Base-by-base conservation (phyloP, 805 yeast genomes). In the Metschnikowia peoriensis region DNA sequence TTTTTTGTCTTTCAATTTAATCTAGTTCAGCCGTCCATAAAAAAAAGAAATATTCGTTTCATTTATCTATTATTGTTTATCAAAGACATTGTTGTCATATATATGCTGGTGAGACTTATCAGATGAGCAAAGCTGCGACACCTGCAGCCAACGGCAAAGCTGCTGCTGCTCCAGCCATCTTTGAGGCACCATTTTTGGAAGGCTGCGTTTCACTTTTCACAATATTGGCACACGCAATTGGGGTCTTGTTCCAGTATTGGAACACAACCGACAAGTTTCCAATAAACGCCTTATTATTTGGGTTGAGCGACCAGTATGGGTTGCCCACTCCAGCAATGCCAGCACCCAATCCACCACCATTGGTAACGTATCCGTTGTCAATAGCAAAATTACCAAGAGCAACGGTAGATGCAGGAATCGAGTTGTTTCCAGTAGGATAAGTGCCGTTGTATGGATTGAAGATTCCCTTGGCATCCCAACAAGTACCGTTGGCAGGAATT, bases 391-490 rank as follows among this genome's bases (percentile, higher is more conserved):
- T 32, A 32, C 35, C 35, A 32, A 32, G 35, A 32, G 35, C 35
- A 6, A 32, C 35, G 6, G 10, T 76, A 12, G 35, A 32, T 10
- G 63, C 84, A 78, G 66, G 89, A 85, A 38, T 64, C 71, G 15
- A 63, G 63, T 9, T 83, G 66, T 66, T 85, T 85, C 57, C 77
- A 72, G n/a, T 70, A 70, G 72, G 74, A 15, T 75, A 66, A 7
- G 78, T 68, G 6, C 88, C 85, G 11, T 41, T 63, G 63, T 78
- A 85, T 5, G 92, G 91, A 61, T 86, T 84, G 54, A 86, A 81
- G 57, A 82, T 85, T 15, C 38, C 47, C 9, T 83, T 85, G 15
- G 82, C 77, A 7, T 71, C 74, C 34, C 78, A 80, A 67, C 90
- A 85, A 48, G 68, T 66, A 9, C 75, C 78, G 47, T 68, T 66